Evolutionary conservation across 1,284 basidiomycete genomes (phyloP).

Genomic region (Termitomyces sp.): DNA sequence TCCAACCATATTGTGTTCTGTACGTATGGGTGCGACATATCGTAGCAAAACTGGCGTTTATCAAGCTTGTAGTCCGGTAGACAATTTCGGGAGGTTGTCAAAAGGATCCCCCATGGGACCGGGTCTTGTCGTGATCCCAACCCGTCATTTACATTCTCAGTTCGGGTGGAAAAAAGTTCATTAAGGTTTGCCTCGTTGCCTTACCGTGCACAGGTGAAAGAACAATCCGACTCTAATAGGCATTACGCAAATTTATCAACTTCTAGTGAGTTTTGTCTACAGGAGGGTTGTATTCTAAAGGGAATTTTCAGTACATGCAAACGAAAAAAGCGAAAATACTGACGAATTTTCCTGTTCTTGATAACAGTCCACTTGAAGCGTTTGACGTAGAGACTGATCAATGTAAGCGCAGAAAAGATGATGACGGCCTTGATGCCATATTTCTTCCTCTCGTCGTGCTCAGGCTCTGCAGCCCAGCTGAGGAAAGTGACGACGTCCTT

Average conservation of each 20-base stretch:
- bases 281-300: constrained; percentile 41
- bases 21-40: neutral
- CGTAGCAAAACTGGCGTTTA: neutral
- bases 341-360: constrained; percentile 89
- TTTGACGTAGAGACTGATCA: constrained; percentile 86
- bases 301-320: constrained; percentile 6
- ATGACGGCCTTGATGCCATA: constrained; percentile 92
- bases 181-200: neutral
- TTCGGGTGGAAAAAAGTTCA: neutral
- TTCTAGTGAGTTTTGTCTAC: constrained; percentile 40
- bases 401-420: constrained; percentile 79
- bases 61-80: neutral
- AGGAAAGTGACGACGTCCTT: constrained; percentile 98
- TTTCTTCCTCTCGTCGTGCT: constrained; percentile 97
- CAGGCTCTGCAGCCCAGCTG: constrained; percentile 93
- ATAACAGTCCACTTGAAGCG: constrained; percentile 91
- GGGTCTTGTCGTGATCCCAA: neutral
- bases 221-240: constrained; percentile 9
- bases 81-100: neutral
- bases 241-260: constrained; percentile 6
- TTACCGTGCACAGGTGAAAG: neutral
- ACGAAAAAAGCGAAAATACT: constrained; percentile 29
- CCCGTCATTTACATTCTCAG: neutral
- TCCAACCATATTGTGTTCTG: neutral
- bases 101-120: no score